Evolutionary conservation across 1,139 yeast species (phyloP).

Genomic region (Pichia sp.): DNA sequence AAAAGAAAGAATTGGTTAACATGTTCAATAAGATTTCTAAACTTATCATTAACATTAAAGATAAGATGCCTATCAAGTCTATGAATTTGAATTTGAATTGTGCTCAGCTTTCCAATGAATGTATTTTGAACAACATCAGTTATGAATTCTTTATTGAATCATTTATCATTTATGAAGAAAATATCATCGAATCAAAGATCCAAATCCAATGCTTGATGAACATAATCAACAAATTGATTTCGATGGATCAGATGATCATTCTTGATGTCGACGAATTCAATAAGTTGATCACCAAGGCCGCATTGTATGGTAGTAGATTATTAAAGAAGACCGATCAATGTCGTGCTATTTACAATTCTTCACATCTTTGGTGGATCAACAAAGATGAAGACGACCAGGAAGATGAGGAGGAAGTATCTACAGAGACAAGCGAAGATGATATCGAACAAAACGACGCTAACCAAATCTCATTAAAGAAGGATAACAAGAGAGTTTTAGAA

Average conservation of each 20-base stretch:
- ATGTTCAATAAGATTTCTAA: slow-evolving; percentile 75
- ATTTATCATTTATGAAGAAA: slow-evolving; percentile 84
- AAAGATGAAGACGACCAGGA: slow-evolving; percentile 37
- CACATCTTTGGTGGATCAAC: slow-evolving; percentile 95
- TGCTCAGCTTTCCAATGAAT: slow-evolving; percentile 76
- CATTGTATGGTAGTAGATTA: slow-evolving; percentile 84
- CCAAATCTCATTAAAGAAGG: slow-evolving; percentile 39
- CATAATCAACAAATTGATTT: slow-evolving; percentile 59
- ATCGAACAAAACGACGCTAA: too few relatives aligned
- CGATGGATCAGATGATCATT: slow-evolving; percentile 50
- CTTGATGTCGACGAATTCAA: slow-evolving; percentile 63
- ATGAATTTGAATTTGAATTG: slow-evolving; percentile 51
- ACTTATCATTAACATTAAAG: slow-evolving; percentile 58
- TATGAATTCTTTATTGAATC: slow-evolving; percentile 91
- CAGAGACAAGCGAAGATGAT: slow-evolving; percentile 11
- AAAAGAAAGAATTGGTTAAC: slow-evolving; percentile 37
- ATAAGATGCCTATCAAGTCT: slow-evolving; percentile 28
- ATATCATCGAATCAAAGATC: slow-evolving; percentile 59
- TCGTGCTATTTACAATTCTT: slow-evolving; percentile 81
- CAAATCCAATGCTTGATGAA: slow-evolving; percentile 49
- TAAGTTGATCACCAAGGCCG: slow-evolving; percentile 76
- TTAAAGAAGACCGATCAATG: slow-evolving; percentile 94
- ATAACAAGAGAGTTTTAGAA: slow-evolving; percentile 63
- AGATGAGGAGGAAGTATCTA: slow-evolving; percentile 17
- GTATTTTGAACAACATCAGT: slow-evolving; percentile 60